A percentile compares a stretch with the other conserved stretches of the same genome.
Conservation (phyloP, 73 alveolate genomes). For the Uronychia binucleata region DNA sequence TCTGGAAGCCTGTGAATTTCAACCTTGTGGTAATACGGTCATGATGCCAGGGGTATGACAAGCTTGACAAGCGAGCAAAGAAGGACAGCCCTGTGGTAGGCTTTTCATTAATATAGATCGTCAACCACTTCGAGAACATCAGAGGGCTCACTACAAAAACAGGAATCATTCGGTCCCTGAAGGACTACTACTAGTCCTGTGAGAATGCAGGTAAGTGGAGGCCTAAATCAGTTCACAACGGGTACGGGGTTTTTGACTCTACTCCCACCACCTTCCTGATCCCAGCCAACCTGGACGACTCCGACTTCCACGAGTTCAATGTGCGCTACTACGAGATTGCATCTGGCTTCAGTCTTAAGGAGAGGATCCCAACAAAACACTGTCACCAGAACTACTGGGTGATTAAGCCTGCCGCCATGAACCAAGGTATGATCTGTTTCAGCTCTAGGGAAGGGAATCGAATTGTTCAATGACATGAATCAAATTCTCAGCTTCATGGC, state of each 20-base stretch:
- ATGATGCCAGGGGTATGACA: conserved; percentile 34
- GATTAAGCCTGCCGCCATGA: conserved; percentile 87
- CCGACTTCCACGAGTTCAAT: conserved; percentile 36
- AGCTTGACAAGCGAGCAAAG: conserved; percentile 31
- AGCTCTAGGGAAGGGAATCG: conserved; percentile 90
- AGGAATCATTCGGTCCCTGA: conserved; percentile 57
- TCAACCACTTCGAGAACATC: conserved; percentile 70
- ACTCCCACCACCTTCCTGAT: conserved; percentile 74
- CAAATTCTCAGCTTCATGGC: conserved; percentile 70
- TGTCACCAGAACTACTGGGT: conserved; percentile 86
- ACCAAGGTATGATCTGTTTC: conserved; percentile 59
- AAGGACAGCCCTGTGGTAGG: conserved; percentile 27
- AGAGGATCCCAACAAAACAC: conserved; percentile 77
- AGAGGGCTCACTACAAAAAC: conserved; percentile 67
- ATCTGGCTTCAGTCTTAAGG: conserved; percentile 54
- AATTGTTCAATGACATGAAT: conserved; percentile 80
- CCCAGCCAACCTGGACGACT: conserved; percentile 26
- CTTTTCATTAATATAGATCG: conserved; percentile 4
- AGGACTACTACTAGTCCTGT: conserved; percentile 36
- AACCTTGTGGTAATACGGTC: no score
- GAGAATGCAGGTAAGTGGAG: conserved; percentile 52
- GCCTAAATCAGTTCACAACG: conserved; percentile 23
- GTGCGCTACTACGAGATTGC: conserved; percentile 52
- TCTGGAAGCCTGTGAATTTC: conserved; percentile 50
- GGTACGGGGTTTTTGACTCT: conserved; percentile 60